Evolutionary conservation across 768 basidiomycete genomes (phyloP).

Genomic region (Serendipita sp.): DNA sequence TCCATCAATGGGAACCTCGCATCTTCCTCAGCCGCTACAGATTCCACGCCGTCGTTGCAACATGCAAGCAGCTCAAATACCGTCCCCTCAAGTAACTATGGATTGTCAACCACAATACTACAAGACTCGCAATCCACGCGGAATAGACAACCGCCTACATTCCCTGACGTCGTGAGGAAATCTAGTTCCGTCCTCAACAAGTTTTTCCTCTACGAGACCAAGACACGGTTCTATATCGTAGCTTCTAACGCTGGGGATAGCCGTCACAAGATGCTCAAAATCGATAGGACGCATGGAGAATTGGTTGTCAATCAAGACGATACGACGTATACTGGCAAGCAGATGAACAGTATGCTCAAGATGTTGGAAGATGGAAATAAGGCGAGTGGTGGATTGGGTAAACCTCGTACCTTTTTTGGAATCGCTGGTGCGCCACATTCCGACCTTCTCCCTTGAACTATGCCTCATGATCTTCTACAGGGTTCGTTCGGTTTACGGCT

Average conservation of each 20-base stretch:
- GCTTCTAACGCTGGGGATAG: constrained; percentile 82
- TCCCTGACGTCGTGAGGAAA: not conserved
- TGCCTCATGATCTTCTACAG: constrained; percentile 24
- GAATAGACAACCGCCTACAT: not conserved
- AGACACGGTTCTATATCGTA: constrained; percentile 78
- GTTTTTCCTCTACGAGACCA: constrained; percentile 88
- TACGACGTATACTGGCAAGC: constrained; percentile 70
- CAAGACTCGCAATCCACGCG: not conserved
- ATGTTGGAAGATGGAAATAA: constrained; percentile 96
- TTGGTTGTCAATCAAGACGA: constrained; percentile 61
- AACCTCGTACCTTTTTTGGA: constrained; percentile 62
- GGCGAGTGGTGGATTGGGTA: constrained; percentile 72
- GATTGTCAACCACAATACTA: not conserved
- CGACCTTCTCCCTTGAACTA: not conserved
- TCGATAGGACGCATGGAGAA: constrained; percentile 66
- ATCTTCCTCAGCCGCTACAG: not conserved
- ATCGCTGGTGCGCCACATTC: constrained; percentile 43
- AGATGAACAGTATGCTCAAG: constrained; percentile 81
- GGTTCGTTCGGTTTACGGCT: constrained; percentile 86
- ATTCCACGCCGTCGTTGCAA: not conserved
- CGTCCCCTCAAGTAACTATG: not conserved
- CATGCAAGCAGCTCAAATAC: not conserved
- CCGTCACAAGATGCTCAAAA: constrained; percentile 80
- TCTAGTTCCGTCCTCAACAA: constrained; percentile 38
- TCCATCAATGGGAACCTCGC: not conserved